Conservation (phyloP, 345 rosid genomes). For the Populus tremula region DNA sequence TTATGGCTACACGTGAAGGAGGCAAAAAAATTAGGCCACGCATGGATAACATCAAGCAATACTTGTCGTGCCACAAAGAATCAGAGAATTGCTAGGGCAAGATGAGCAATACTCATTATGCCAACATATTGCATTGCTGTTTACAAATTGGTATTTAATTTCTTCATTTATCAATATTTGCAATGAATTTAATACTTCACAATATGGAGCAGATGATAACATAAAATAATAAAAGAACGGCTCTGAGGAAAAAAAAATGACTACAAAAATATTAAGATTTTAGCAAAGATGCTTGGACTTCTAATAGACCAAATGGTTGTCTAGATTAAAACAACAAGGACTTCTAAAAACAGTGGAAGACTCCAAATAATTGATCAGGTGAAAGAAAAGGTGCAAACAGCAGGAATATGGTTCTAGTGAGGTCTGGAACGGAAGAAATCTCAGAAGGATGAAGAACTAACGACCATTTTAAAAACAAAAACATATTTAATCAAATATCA, state of each 20-base stretch:
- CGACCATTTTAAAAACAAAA: background rate
- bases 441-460: background rate
- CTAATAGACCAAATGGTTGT: background rate
- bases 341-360: background rate
- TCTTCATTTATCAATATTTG: background rate
- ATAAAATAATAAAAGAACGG: background rate
- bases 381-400: background rate
- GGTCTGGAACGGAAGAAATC: background rate
- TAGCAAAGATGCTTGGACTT: background rate
- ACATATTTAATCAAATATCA: background rate
- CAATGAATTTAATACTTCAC: background rate
- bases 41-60: background rate
- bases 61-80: background rate
- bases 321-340: no score
- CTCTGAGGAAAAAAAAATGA: background rate
- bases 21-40: slow-evolving; percentile 7
- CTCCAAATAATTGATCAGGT: background rate
- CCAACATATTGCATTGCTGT: background rate
- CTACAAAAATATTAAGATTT: background rate
- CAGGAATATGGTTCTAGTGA: background rate
- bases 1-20: slow-evolving; percentile 53
- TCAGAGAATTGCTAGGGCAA: background rate
- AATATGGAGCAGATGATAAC: background rate
- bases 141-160: background rate
- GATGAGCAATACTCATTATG: background rate